phyloP scores from a whole-genome alignment of 2,329 filamentous ascomycete species.

The Westerdykella sp. region DNA sequence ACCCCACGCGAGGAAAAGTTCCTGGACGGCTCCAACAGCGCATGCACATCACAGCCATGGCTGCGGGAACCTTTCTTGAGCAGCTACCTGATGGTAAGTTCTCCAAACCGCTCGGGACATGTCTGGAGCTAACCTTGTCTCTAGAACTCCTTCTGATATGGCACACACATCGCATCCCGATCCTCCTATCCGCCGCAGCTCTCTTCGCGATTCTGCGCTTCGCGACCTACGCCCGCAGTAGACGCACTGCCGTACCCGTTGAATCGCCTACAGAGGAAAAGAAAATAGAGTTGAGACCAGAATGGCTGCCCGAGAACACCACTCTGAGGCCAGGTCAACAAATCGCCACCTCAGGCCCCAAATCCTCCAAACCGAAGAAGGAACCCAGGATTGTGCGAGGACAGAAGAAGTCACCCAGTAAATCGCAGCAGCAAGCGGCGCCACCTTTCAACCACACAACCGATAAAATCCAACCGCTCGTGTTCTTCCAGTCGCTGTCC shows the following conservation, averaged over 20 bases:
- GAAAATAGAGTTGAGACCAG: slow-evolving; percentile 24
- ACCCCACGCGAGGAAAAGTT: not conserved
- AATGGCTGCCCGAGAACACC: slow-evolving; percentile 33
- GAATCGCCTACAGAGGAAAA: slow-evolving; percentile 30
- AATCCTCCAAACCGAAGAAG: slow-evolving; percentile 22
- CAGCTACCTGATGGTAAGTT: slow-evolving; percentile 15
- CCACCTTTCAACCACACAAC: slow-evolving; percentile 22
- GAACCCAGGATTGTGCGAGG: slow-evolving; percentile 37
- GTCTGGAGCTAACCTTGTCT: not conserved
- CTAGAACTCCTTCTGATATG: slow-evolving; percentile 34
- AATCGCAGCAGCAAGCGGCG: slow-evolving; percentile 13
- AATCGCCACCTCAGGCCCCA: slow-evolving; percentile 12
- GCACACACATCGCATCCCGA: slow-evolving; percentile 31
- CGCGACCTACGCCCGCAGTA: slow-evolving; percentile 19
- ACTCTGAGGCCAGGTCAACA: slow-evolving; percentile 23
- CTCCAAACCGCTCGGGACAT: not conserved
- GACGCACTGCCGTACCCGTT: slow-evolving; percentile 5
- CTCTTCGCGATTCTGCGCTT: slow-evolving; percentile 27
- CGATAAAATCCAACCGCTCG: slow-evolving; percentile 59
- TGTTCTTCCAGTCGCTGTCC: slow-evolving; percentile 89
- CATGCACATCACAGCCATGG: slow-evolving; percentile 10
- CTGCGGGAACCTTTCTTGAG: slow-evolving; percentile 6
- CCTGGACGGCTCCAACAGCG: not conserved
- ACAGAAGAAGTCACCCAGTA: slow-evolving; percentile 18
- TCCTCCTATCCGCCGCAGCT: slow-evolving; percentile 28